Percentiles rank a stretch among this genome's conserved stretches.
phyloP scores from a whole-genome alignment of 768 basidiomycete species.

The Tubosaeta sp. region DNA sequence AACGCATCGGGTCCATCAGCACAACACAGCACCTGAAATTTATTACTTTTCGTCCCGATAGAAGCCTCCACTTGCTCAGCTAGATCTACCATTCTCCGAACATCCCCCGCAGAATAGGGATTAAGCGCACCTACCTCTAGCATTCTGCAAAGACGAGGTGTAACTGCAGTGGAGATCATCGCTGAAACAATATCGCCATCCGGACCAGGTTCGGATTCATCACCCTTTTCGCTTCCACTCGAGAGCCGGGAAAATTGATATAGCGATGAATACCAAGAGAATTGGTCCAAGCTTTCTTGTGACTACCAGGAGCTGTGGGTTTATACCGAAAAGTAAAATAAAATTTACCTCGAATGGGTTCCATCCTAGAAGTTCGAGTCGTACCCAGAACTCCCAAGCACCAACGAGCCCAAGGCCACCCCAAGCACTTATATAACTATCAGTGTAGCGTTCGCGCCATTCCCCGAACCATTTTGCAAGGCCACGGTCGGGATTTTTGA shows the following conservation, averaged over 20 bases:
- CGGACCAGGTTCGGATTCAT: conserved; percentile 62
- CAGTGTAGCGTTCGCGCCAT: conserved; percentile 75
- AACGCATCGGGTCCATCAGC: neutral
- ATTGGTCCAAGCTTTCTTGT: conserved; percentile 70
- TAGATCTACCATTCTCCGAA: conserved; percentile 64
- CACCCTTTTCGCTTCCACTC: conserved; percentile 40
- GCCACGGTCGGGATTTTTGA: conserved; percentile 73
- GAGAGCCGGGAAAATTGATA: conserved; percentile 64
- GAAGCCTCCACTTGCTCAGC: conserved; percentile 78
- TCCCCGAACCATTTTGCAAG: conserved; percentile 58
- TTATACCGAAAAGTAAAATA: neutral
- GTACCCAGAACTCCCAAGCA: conserved; percentile 94
- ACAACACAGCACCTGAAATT: conserved; percentile 51
- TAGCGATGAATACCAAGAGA: conserved; percentile 77
- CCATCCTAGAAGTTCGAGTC: conserved; percentile 85
- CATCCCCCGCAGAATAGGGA: conserved; percentile 66
- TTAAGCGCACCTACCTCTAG: conserved; percentile 81
- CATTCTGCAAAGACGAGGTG: conserved; percentile 68
- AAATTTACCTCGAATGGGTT: conserved; percentile 71
- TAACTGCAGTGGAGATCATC: conserved; percentile 81
- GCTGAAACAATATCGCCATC: conserved; percentile 86
- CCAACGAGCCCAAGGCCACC: conserved; percentile 83
- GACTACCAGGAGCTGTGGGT: conserved; percentile 10
- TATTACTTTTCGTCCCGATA: conserved; percentile 56
- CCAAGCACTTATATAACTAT: conserved; percentile 85